A percentile compares a stretch with the other conserved stretches of the same genome.
phyloP scores from a whole-genome alignment of 768 basidiomycete species.

The Russula virescens region DNA sequence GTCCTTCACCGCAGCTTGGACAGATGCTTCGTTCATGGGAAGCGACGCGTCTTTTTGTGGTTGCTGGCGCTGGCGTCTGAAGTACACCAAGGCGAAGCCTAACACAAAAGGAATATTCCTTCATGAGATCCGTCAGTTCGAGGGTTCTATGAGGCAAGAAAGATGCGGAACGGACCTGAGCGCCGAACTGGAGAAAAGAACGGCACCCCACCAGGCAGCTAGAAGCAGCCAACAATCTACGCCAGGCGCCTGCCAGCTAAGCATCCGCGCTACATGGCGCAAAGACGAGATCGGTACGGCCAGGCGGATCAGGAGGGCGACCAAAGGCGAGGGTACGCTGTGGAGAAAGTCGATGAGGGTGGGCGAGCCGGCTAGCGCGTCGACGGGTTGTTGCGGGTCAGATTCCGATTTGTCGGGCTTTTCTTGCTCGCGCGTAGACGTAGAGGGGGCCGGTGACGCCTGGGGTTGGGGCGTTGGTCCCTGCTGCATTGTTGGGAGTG shows the following conservation, averaged over 20 bases:
- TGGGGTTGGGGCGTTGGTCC: slow-evolving; percentile 12
- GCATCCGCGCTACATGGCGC: slow-evolving; percentile 41
- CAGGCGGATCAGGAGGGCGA: slow-evolving; percentile 54
- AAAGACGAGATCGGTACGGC: slow-evolving; percentile 45
- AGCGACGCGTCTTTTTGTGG: slow-evolving; percentile 23
- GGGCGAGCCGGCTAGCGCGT: slow-evolving; percentile 16
- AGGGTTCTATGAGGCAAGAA: not conserved
- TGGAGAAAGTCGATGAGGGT: slow-evolving; percentile 45
- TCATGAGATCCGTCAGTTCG: not conserved
- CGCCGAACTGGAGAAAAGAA: slow-evolving; percentile 43
- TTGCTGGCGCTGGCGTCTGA: slow-evolving; percentile 27
- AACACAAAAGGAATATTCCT: slow-evolving; percentile 56
- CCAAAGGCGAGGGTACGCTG: slow-evolving; percentile 56
- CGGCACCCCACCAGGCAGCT: slow-evolving; percentile 71
- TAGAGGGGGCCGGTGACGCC: not conserved
- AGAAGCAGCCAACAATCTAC: slow-evolving; percentile 63
- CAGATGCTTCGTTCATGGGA: slow-evolving; percentile 47
- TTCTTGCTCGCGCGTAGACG: not conserved
- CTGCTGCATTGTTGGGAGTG: not conserved
- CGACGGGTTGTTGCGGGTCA: slow-evolving; percentile 1
- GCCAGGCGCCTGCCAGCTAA: slow-evolving; percentile 53
- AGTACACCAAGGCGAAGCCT: slow-evolving; percentile 36
- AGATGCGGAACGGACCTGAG: slow-evolving; percentile 44
- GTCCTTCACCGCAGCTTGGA: slow-evolving; percentile 56
- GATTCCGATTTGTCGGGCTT: not conserved